A percentile compares a stretch with the other conserved stretches of the same genome.
Conservation (phyloP, 192 early-diverging fungal species). For the Geranomyces michiganensis region DNA sequence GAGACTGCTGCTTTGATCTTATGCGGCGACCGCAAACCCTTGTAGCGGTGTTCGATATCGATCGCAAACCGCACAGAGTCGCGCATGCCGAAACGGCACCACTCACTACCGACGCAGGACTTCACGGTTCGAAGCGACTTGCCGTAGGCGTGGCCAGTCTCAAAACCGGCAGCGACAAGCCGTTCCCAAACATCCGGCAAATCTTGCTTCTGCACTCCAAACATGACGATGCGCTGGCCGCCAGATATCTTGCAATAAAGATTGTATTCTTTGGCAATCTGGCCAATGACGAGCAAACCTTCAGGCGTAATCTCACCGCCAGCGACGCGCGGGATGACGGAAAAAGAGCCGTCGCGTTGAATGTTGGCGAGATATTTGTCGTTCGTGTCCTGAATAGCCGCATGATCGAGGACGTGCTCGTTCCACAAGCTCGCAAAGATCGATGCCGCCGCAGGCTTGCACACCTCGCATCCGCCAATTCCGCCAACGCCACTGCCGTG, state of each 20-base stretch:
- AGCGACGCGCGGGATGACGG: conserved; percentile 65
- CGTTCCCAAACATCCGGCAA: conserved; percentile 70
- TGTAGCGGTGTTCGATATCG: conserved; percentile 65
- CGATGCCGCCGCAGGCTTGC: conserved; percentile 66
- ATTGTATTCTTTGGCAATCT: conserved; percentile 65
- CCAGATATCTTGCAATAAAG: conserved; percentile 73
- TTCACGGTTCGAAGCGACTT: conserved; percentile 72
- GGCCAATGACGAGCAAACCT: conserved; percentile 59
- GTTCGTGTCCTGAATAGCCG: conserved; percentile 68
- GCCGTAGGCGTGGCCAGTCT: conserved; percentile 72
- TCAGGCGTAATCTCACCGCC: conserved; percentile 73
- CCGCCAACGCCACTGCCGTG: conserved; percentile 42
- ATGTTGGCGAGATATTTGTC: conserved; percentile 72
- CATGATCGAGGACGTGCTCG: conserved; percentile 62
- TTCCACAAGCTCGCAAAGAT: conserved; percentile 69
- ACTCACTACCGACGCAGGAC: conserved; percentile 67
- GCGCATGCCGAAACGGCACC: conserved; percentile 70
- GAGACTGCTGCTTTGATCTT: conserved; percentile 71
- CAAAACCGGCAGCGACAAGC: conserved; percentile 64
- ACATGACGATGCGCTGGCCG: conserved; percentile 68
- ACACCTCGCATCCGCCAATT: conserved; percentile 44
- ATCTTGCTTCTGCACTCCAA: conserved; percentile 69
- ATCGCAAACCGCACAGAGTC: conserved; percentile 74
- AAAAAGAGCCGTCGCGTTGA: conserved; percentile 69
- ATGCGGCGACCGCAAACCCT: conserved; percentile 69